Evolutionary conservation across 2,329 filamentous ascomycete genomes (phyloP).

Genomic region (Ophiocordyceps robertsii): DNA sequence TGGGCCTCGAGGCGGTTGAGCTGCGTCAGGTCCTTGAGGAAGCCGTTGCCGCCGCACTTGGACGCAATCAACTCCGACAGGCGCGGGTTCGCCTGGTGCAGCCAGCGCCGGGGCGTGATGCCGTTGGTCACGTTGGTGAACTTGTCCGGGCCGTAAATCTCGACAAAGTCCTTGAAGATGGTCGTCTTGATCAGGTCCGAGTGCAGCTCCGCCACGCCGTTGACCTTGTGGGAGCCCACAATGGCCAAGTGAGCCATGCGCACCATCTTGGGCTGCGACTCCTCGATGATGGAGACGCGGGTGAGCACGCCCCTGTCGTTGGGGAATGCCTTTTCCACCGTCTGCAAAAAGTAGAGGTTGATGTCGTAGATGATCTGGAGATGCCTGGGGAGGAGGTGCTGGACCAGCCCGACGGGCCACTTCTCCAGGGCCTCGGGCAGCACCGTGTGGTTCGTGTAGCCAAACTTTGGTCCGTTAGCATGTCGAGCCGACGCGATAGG

Average conservation of each 20-base stretch:
- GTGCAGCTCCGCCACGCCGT: constrained; percentile 93
- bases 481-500: not conserved
- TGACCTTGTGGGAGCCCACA: constrained; percentile 97
- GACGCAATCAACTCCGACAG: constrained; percentile 85
- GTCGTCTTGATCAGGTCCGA: constrained; percentile 97
- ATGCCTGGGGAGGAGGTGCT: constrained; percentile 86
- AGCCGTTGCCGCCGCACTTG: constrained; percentile 71
- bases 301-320: constrained; percentile 74
- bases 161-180: constrained; percentile 98
- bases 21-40: constrained; percentile 79
- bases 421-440: constrained; percentile 95
- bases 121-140: constrained; percentile 99
- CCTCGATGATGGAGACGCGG: constrained; percentile 94
- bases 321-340: constrained; percentile 81
- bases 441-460: constrained; percentile 98
- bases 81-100: constrained; percentile 92
- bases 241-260: constrained; percentile 93
- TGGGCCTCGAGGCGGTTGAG: constrained; percentile 77
- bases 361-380: constrained; percentile 98
- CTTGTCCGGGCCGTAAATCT: constrained; percentile 89
- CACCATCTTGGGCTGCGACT: constrained; percentile 93
- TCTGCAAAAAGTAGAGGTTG: constrained; percentile 86
- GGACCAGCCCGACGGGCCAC: constrained; percentile 87
- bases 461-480: constrained; percentile 44
- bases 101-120: constrained; percentile 89